Conservation (phyloP, 1,284 basidiomycete species). For the Tetrapyrgos nigripes region DNA sequence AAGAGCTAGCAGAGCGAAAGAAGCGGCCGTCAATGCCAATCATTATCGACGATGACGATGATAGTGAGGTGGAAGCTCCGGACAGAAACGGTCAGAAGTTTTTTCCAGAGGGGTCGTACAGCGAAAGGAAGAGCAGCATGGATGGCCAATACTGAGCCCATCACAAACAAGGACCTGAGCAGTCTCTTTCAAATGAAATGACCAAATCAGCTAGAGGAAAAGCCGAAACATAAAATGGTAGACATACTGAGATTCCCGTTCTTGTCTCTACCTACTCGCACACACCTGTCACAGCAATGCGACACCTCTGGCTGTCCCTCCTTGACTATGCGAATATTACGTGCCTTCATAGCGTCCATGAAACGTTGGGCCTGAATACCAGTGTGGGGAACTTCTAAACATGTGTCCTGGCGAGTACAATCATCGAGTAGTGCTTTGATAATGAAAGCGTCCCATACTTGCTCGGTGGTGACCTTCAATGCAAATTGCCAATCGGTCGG, state of each 20-base stretch:
- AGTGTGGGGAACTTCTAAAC: constrained; percentile 28
- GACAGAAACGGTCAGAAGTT: constrained; percentile 4
- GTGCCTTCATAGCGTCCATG: constrained; percentile 25
- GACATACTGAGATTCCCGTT: constrained; percentile 13
- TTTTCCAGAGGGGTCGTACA: background rate
- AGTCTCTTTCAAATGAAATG: constrained; percentile 21
- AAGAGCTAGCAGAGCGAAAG: too few relatives aligned
- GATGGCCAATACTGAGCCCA: constrained; percentile 4
- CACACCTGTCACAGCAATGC: constrained; percentile 34
- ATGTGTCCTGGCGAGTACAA: constrained; percentile 3
- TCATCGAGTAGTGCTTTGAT: constrained; percentile 30
- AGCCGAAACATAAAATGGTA: background rate
- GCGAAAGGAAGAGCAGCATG: background rate
- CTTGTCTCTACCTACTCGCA: constrained; percentile 15
- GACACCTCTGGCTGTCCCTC: constrained; percentile 31
- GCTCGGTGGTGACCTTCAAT: constrained; percentile 24
- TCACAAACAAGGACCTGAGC: constrained; percentile 5
- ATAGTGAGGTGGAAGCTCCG: background rate
- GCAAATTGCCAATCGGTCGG: background rate
- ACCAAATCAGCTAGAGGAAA: background rate
- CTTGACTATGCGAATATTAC: constrained; percentile 24
- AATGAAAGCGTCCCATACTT: constrained; percentile 39
- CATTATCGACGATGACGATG: too few relatives aligned
- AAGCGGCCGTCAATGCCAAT: too few relatives aligned
- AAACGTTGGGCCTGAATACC: constrained; percentile 28